Conservation (phyloP, 1,284 basidiomycete species). For the Leccinum brunneo-olivaceum region DNA sequence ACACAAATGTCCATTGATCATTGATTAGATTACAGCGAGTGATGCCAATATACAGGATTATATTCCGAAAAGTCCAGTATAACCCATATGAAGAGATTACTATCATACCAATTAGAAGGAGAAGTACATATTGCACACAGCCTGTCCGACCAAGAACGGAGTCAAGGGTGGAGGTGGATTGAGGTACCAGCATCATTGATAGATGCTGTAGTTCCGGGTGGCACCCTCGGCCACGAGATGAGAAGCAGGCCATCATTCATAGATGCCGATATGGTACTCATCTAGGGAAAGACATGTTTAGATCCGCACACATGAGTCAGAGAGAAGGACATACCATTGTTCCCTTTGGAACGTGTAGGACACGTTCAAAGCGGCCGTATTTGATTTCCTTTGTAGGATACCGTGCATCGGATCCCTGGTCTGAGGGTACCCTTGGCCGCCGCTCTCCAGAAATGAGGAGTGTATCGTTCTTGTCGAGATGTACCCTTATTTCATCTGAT, state of each 20-base stretch:
- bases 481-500: slow-evolving; percentile 27
- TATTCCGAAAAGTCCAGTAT: background rate
- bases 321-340: slow-evolving; percentile 24
- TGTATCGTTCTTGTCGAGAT: slow-evolving; percentile 18
- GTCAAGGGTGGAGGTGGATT: slow-evolving; percentile 9
- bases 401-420: slow-evolving; percentile 13
- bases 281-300: slow-evolving; percentile 10
- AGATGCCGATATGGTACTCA: slow-evolving; percentile 31
- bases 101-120: slow-evolving; percentile 19
- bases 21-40: slow-evolving; percentile 5
- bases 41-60: background rate
- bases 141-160: background rate
- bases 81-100: background rate
- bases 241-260: slow-evolving; percentile 30
- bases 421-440: slow-evolving; percentile 12
- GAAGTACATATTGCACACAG: slow-evolving; percentile 1
- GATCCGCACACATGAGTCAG: slow-evolving; percentile 4
- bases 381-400: slow-evolving; percentile 28
- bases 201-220: slow-evolving; percentile 17
- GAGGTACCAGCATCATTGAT: slow-evolving; percentile 4
- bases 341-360: slow-evolving; percentile 27
- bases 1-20: background rate
- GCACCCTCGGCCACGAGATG: slow-evolving; percentile 25
- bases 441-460: slow-evolving; percentile 29
- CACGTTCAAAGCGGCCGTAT: slow-evolving; percentile 28